These are phyloP conservation scores for Scutellaria galericulata DNA, from an alignment of 257 asterid genomes.

Conservation along the genomic window DNA sequence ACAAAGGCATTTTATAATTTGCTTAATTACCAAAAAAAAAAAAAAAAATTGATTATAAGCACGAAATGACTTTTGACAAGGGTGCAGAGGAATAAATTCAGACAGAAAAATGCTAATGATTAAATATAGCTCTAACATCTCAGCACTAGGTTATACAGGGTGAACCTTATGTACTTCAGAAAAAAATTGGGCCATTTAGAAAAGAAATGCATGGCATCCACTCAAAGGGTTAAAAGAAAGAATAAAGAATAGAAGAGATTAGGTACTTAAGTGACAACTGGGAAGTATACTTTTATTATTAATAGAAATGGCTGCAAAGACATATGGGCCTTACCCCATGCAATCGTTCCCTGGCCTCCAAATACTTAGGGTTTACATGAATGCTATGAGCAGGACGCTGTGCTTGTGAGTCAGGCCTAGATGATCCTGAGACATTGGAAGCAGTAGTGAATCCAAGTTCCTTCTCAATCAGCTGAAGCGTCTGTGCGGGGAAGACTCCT, in stretches of 20 bases:
- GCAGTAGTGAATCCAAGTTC: constrained; percentile 78
- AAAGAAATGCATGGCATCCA: neutral
- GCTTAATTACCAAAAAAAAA: neutral
- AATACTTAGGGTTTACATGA: constrained; percentile 88
- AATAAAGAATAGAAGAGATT: neutral
- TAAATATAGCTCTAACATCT: neutral
- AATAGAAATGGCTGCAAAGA: constrained; percentile 4
- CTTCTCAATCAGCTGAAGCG: constrained; percentile 77
- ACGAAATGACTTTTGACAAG: neutral
- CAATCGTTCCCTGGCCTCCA: constrained; percentile 82
- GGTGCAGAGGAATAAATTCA: constrained; percentile 19
- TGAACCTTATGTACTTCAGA: neutral
- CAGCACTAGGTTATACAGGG: constrained; percentile 14
- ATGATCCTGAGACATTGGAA: constrained; percentile 63
- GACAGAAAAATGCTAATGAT: neutral
- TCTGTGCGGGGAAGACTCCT: constrained; percentile 79
- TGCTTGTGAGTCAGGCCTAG: constrained; percentile 68
- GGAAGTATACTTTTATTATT: neutral
- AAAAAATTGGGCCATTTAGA: neutral
- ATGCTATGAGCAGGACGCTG: constrained; percentile 81
- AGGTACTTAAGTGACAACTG: constrained; percentile 8
- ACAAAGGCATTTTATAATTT: neutral
- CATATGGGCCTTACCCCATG: constrained; percentile 58
- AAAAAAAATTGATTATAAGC: neutral
- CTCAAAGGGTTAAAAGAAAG: neutral